phyloP scores from a whole-genome alignment of 1,284 basidiomycete species.

The Testicularia cyperi region DNA sequence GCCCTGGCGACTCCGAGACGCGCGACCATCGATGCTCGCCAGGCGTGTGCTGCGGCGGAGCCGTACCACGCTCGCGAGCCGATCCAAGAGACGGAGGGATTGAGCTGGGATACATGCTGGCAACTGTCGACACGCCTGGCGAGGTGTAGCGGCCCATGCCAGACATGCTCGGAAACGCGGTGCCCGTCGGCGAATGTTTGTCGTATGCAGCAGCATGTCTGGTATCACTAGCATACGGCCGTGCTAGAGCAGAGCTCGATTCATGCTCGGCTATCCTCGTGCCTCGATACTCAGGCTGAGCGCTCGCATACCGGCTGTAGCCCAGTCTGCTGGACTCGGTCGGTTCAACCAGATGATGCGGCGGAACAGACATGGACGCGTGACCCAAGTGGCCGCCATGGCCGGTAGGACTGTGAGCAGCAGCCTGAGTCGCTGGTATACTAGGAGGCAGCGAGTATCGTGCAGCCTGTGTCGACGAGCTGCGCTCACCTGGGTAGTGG shows the following conservation, averaged over 20 bases:
- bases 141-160: slow-evolving; percentile 12
- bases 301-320: not conserved
- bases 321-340: not conserved
- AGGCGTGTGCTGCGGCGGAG: slow-evolving; percentile 14
- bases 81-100: slow-evolving; percentile 1
- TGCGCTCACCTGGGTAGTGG: slow-evolving; percentile 15
- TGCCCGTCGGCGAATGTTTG: slow-evolving; percentile 16
- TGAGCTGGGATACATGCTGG: slow-evolving; percentile 14
- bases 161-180: slow-evolving; percentile 11
- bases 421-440: slow-evolving; percentile 3
- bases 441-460: slow-evolving; percentile 26
- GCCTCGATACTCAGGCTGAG: not conserved
- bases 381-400: no score
- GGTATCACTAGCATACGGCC: no score
- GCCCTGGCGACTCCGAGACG: slow-evolving; percentile 28
- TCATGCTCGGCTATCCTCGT: not conserved
- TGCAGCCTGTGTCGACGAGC: slow-evolving; percentile 5
- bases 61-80: not conserved
- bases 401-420: no score
- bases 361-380: not conserved
- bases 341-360: not conserved
- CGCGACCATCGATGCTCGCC: slow-evolving; percentile 31
- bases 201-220: slow-evolving; percentile 14
- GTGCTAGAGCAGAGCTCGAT: no score
- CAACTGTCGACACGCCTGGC: slow-evolving; percentile 5